phyloP scores from a whole-genome alignment of 116 monocot genomes.

The Iris pallida region DNA sequence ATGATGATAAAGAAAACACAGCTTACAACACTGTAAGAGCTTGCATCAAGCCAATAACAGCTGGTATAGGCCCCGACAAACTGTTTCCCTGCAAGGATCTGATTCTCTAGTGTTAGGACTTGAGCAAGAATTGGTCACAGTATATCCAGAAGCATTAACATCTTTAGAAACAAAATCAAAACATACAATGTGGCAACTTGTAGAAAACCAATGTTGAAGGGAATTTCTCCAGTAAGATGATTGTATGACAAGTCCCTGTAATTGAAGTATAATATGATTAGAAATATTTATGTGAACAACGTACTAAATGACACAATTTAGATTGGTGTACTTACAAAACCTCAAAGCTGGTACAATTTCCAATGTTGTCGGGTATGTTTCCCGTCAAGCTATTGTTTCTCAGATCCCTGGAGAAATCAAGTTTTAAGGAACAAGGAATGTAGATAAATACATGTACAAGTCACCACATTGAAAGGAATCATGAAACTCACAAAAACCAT shows the following conservation, averaged over 20 bases:
- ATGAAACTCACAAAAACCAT: slow-evolving; percentile 83
- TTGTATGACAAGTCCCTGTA: slow-evolving; percentile 75
- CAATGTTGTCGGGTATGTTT: slow-evolving; percentile 70
- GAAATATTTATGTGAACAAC: neutral
- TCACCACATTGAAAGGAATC: neutral
- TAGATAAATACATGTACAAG: neutral
- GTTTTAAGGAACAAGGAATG: neutral
- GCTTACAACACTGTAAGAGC: slow-evolving; percentile 93
- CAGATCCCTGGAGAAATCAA: slow-evolving; percentile 54
- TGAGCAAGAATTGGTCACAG: neutral
- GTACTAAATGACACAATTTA: neutral
- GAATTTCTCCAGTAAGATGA: slow-evolving; percentile 76
- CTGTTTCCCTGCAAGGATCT: slow-evolving; percentile 96
- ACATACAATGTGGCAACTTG: slow-evolving; percentile 94
- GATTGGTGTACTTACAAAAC: slow-evolving; percentile 77
- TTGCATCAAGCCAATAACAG: slow-evolving; percentile 97
- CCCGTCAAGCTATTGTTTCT: slow-evolving; percentile 95
- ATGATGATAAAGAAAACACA: neutral
- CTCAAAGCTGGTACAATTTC: slow-evolving; percentile 96
- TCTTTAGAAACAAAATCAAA: neutral
- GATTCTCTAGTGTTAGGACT: neutral
- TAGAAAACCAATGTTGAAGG: slow-evolving; percentile 91
- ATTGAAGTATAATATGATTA: slow-evolving; percentile 5
- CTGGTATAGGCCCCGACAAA: slow-evolving; percentile 71
- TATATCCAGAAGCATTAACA: neutral